These are phyloP conservation scores for Xylaria curta DNA, from an alignment of 495 filamentous ascomycete genomes.

Conservation along the genomic window DNA sequence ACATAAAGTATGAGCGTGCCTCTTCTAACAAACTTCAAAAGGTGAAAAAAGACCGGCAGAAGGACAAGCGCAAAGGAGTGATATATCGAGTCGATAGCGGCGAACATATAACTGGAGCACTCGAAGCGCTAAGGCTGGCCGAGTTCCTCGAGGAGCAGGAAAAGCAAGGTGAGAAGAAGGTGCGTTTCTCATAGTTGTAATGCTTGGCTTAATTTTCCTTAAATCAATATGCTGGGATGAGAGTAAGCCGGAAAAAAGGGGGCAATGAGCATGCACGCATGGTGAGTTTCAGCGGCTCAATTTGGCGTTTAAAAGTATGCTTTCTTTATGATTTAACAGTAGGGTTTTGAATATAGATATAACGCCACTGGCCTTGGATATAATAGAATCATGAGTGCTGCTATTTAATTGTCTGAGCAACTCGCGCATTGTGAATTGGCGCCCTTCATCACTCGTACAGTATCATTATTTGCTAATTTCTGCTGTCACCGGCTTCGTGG, in stretches of 20 bases:
- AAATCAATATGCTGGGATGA: too few species aligned
- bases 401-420: not conserved
- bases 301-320: not conserved
- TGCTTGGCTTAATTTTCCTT: not conserved
- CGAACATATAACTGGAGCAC: not conserved
- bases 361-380: not conserved
- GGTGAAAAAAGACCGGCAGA: not conserved
- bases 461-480: not conserved
- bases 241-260: not conserved
- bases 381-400: not conserved
- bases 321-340: not conserved
- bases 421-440: not conserved
- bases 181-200: not conserved
- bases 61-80: not conserved
- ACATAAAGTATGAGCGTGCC: conserved; percentile 9
- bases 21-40: not conserved
- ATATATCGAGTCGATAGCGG: not conserved
- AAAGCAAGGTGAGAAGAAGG: not conserved
- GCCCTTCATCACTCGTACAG: not conserved
- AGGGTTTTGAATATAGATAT: not conserved
- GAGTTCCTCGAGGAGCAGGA: conserved; percentile 8
- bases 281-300: not conserved
- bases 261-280: not conserved
- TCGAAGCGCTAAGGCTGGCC: conserved; percentile 15
- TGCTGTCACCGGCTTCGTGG: too few species aligned